Evolutionary conservation across 2,329 filamentous ascomycete species (phyloP), one percentile per base, ranked within the genome.

Genomic region (Aspergillus texensis): DNA sequence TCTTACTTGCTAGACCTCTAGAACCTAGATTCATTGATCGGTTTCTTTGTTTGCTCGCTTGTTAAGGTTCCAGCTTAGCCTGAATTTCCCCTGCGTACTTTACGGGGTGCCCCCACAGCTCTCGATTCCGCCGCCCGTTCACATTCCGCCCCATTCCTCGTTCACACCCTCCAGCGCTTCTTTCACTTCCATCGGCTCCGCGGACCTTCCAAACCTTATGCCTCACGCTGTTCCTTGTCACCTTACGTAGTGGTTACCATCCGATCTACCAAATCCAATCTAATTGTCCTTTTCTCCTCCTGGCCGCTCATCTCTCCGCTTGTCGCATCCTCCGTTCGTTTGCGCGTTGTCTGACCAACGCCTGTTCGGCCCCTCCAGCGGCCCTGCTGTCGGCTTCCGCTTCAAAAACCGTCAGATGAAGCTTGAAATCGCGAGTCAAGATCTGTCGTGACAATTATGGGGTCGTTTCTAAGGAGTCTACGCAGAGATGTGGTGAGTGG

Each of bases 401-500:
- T 62, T 52, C 43, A 52, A 62, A 62, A 58, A 62, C 60, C 63
- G 60, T 70, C 70, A 70, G 69, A 75, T 75, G 75, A 75, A 62
- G 68, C 63, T 67, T 68, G 65, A 67, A 68, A 64, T 69, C 61
- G 64, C 64, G 66, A 58, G 57, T 60, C 43, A 68, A 65, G 55
- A 64, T 60, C 68, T 65, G 62, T 62, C 67, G 67, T 70, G 63
- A 71, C 66, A 68, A 78, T 69, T 54, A 81, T 80, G 78, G 73
- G 76, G 69, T 75, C 78, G 58, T 80, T 80, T 67, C 72, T 78
- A 61, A 78, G 70, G 65, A 77, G 74, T 68, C 72, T 78, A 58
- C 76, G 77, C 68, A 71, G 71, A 70, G 77, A 77, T 76, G 73
- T 73, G 69, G 78, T 70, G 62, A 64, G 67, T 78, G 73, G 66